Evolutionary conservation across 2,329 filamentous ascomycete species (phyloP).

Genomic region (Chaetomium sp.): DNA sequence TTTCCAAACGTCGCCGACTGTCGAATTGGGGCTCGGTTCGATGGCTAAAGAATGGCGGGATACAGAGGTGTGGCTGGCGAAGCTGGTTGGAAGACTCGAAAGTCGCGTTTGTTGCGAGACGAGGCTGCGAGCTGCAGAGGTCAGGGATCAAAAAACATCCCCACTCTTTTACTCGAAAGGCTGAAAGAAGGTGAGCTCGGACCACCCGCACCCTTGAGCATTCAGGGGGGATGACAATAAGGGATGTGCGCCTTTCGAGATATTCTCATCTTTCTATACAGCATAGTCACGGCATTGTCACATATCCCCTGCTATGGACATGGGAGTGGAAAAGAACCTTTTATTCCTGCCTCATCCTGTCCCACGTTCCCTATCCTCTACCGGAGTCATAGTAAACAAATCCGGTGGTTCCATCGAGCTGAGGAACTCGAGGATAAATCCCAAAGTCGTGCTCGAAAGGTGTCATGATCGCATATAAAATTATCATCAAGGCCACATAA

Average conservation of each 20-base stretch:
- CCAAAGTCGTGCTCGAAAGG: neutral
- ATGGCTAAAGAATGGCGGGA: neutral
- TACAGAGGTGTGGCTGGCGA: neutral
- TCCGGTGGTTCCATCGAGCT: neutral
- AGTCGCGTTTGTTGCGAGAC: constrained; percentile 6
- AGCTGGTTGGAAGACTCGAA: neutral
- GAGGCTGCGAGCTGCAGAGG: constrained; percentile 12
- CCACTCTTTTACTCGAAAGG: constrained; percentile 18
- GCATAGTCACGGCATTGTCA: neutral
- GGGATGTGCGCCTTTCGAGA: neutral
- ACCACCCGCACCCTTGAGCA: neutral
- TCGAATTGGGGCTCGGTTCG: neutral
- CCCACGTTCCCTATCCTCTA: neutral
- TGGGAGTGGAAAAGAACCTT: neutral
- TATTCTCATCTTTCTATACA: neutral
- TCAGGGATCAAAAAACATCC: neutral
- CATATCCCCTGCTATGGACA: neutral
- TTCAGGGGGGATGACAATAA: neutral
- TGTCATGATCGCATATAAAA: constrained; percentile 6
- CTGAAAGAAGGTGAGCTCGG: constrained; percentile 13
- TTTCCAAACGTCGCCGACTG: neutral
- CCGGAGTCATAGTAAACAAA: neutral
- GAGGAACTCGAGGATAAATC: neutral
- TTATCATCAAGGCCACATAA: constrained; percentile 15
- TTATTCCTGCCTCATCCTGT: neutral